Conservation (phyloP, 495 filamentous ascomycete genomes). For the Aspergillus sparsus region DNA sequence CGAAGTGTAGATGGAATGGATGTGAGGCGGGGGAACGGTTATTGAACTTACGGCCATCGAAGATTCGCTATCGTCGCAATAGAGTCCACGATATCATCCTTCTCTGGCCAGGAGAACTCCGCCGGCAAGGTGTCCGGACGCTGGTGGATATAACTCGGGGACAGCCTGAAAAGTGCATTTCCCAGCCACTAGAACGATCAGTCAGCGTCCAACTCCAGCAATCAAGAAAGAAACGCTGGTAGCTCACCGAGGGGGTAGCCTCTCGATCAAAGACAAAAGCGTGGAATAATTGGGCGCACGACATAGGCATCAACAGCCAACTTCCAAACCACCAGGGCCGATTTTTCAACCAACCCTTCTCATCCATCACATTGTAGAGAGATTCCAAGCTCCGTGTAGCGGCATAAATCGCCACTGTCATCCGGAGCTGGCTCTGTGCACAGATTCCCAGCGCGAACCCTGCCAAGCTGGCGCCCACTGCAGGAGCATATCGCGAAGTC, state of each 20-base stretch:
- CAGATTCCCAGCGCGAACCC: constrained; percentile 79
- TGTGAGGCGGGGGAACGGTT: background rate
- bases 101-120: constrained; percentile 69
- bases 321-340: constrained; percentile 90
- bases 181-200: constrained; percentile 58
- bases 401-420: constrained; percentile 77
- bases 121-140: constrained; percentile 69
- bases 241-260: constrained; percentile 66
- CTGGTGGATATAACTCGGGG: constrained; percentile 73
- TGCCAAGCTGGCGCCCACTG: constrained; percentile 82
- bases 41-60: constrained; percentile 74
- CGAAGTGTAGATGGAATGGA: background rate
- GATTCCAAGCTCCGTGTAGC: constrained; percentile 81
- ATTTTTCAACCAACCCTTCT: constrained; percentile 74
- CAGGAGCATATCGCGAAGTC: constrained; percentile 80
- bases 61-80: constrained; percentile 76
- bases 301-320: constrained; percentile 93
- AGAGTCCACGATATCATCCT: constrained; percentile 76
- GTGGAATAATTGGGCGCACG: constrained; percentile 87
- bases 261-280: constrained; percentile 92
- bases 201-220: constrained; percentile 6
- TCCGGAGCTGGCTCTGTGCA: constrained; percentile 72
- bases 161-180: constrained; percentile 70
- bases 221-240: background rate
- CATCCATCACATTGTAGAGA: constrained; percentile 78